Percentiles rank a stretch among this genome's conserved stretches.
Evolutionary conservation across 352 stramenopile species (phyloP).

Genomic region (Phytophthora citrophthora): DNA sequence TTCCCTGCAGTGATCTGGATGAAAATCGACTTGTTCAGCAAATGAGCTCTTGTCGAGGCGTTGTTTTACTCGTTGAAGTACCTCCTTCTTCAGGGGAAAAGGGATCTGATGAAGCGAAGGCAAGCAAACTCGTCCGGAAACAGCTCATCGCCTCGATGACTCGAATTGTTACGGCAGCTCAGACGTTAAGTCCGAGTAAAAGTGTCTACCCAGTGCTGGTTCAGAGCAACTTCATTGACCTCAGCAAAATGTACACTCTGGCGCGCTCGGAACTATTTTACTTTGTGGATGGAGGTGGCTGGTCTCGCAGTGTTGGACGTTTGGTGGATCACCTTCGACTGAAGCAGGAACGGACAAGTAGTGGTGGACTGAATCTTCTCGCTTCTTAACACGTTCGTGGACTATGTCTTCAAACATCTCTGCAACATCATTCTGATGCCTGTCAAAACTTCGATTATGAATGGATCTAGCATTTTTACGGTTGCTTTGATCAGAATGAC

Average conservation of each 20-base stretch:
- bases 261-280: constrained; percentile 72
- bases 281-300: constrained; percentile 61
- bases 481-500: too few species aligned
- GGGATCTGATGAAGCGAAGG: constrained; percentile 29
- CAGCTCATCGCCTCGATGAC: constrained; percentile 48
- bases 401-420: too few species aligned
- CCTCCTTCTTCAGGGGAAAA: constrained; percentile 20
- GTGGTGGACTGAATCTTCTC: constrained; percentile 3
- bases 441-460: too few species aligned
- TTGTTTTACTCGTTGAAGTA: constrained; percentile 48
- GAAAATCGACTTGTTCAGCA: constrained; percentile 38
- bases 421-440: too few species aligned
- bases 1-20: constrained; percentile 28
- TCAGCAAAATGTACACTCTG: constrained; percentile 81
- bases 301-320: constrained; percentile 44
- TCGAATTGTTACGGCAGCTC: constrained; percentile 43
- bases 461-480: too few species aligned
- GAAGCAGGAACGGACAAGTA: constrained; percentile 37
- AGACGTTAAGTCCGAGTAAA: constrained; percentile 28
- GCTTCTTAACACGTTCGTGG: too few species aligned
- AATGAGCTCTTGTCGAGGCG: constrained; percentile 29
- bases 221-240: constrained; percentile 64
- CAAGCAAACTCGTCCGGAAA: constrained; percentile 38
- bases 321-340: constrained; percentile 53
- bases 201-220: constrained; percentile 65